Base-by-base conservation (phyloP, 805 yeast genomes). In the Candida qinlingensis region DNA sequence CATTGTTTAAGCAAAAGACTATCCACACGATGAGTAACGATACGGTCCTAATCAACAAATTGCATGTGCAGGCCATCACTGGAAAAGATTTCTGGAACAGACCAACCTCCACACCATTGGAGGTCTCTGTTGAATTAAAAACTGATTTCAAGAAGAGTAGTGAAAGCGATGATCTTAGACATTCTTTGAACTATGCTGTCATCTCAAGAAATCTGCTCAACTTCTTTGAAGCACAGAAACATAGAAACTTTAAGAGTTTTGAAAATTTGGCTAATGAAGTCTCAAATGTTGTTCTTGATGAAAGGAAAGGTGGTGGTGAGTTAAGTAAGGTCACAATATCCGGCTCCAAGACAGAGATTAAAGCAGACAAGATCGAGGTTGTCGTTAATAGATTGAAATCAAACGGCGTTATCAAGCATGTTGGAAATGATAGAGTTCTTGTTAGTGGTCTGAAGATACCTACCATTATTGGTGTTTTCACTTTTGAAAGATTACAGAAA, bases 381-480 rank as follows among this genome's bases (percentile, higher is more conserved):
- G 63, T 61, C n/a, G 54, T 77, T 9, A 54, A 61, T 7, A 60
- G 81, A 49, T 57, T 63, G 11, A 64, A 60, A 38, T 28, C 31
- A 31, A 39, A 46, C 26, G 57, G 55, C 8, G 39, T 45, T 10
- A 27, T 54, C 10, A 27, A 44, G 33, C 42, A 49, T 31, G 51
- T 54, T 11, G 55, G 46, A 3, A 44, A 44, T 7, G 67, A 66
- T 38, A 27, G 37, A 3, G 59, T 77, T 2, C 46, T 57, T 8
- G 77, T 88, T 37, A 68, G 72, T 5, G 75, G 77, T 5, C 65
- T 91, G 36, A 72, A 74, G 43, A 66, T 88, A 13, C 72, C 83
- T 44, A 84, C 96, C 0, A 72, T 91, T n/a, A 86, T 94, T 55
- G 99, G 99, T 5, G 94, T 94, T 7, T 92, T 90, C 69, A 85